Evolutionary conservation across 169 alveolate species (phyloP).

Genomic region (Babesia caballi): DNA sequence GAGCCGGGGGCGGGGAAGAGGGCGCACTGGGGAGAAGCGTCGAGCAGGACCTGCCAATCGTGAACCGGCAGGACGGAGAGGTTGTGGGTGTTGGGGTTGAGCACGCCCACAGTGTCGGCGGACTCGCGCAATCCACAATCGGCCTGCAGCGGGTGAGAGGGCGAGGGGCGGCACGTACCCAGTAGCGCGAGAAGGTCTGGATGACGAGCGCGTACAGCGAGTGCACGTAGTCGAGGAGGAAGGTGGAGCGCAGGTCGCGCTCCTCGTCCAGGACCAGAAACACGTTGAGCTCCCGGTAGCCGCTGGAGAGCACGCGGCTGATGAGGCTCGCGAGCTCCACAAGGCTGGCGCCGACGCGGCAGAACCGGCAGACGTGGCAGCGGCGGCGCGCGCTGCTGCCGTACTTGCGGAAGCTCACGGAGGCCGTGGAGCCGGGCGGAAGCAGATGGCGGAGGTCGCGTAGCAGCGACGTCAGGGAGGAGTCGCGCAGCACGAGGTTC

Average conservation of each 20-base stretch:
- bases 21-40: background rate
- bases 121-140: background rate
- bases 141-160: background rate
- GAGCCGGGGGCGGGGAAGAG: background rate
- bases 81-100: conserved; percentile 17
- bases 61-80: conserved; percentile 23
- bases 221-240: conserved; percentile 38
- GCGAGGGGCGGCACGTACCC: background rate
- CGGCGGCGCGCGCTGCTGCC: background rate
- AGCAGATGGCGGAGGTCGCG: conserved; percentile 5
- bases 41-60: conserved; percentile 34
- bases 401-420: conserved; percentile 11
- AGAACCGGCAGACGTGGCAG: conserved; percentile 21
- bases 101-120: background rate
- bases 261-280: conserved; percentile 26
- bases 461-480: conserved; percentile 6
- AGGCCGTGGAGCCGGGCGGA: background rate
- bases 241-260: conserved; percentile 28
- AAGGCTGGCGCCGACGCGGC: conserved; percentile 28
- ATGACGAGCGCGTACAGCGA: conserved; percentile 47
- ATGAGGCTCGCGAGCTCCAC: conserved; percentile 36
- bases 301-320: conserved; percentile 6
- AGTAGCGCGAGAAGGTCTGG: conserved; percentile 15
- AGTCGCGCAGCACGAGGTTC: conserved; percentile 14
- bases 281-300: conserved; percentile 9